Conservation (phyloP, 2,329 filamentous ascomycete species). For the Aspergillus arachidicola region DNA sequence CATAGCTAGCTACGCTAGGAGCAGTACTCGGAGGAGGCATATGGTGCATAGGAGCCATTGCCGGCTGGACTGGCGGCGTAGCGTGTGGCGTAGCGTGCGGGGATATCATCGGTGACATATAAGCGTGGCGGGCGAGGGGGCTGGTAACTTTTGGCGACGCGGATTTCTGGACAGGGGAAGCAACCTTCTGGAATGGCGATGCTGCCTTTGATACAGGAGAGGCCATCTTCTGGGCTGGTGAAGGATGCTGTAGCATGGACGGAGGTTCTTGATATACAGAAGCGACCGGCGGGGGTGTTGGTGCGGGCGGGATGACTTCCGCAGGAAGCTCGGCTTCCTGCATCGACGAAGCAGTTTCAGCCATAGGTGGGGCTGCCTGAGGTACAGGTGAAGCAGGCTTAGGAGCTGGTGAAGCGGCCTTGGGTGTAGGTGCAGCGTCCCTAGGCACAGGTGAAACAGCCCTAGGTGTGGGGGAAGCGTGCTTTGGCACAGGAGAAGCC, state of each 20-base stretch:
- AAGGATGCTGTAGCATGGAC: conserved; percentile 11
- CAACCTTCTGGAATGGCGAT: conserved; percentile 20
- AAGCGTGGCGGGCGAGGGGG: conserved; percentile 37
- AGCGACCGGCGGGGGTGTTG: conserved; percentile 7
- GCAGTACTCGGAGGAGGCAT: conserved; percentile 10
- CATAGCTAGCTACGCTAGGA: conserved; percentile 21
- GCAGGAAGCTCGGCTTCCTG: conserved; percentile 4
- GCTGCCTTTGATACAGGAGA: conserved; percentile 17
- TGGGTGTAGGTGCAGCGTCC: conserved; percentile 4
- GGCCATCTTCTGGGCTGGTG: conserved; percentile 11
- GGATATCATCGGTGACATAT: conserved; percentile 41
- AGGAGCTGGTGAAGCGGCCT: neutral
- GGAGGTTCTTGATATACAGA: conserved; percentile 17
- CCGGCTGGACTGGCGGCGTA: conserved; percentile 22
- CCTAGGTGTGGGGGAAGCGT: conserved; percentile 12
- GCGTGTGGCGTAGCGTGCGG: conserved; percentile 33
- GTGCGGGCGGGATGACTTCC: conserved; percentile 5
- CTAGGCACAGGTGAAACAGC: conserved; percentile 5
- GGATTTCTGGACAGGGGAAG: conserved; percentile 26
- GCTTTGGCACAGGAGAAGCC: conserved; percentile 18
- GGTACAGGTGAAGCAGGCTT: conserved; percentile 8
- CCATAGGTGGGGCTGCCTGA: conserved; percentile 5
- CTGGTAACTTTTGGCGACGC: conserved; percentile 38
- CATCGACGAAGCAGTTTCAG: neutral
- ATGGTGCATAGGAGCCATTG: conserved; percentile 26